Conservation (phyloP, 2,329 filamentous ascomycete genomes). For the Chaetoscypha palmicola region DNA sequence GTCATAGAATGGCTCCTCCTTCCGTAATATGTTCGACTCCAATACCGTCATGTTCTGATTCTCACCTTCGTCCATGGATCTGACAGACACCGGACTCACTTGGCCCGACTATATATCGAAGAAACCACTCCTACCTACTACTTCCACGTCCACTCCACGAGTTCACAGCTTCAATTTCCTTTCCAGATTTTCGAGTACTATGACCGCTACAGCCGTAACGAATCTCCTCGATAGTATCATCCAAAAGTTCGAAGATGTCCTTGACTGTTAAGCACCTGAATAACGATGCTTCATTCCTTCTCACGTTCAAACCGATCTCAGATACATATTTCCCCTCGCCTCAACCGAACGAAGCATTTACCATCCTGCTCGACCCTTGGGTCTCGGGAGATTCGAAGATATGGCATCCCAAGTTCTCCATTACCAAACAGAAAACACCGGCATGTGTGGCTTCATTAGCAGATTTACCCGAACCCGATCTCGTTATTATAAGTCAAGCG, state of each 20-base stretch:
- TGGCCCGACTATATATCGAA: background rate
- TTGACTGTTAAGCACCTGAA: slow-evolving; percentile 58
- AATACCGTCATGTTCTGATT: background rate
- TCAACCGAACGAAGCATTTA: slow-evolving; percentile 46
- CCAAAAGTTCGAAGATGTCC: slow-evolving; percentile 42
- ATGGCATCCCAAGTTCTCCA: slow-evolving; percentile 54
- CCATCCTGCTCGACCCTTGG: slow-evolving; percentile 67
- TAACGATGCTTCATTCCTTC: slow-evolving; percentile 56
- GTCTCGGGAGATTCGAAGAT: slow-evolving; percentile 54
- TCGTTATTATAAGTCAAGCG: slow-evolving; percentile 53
- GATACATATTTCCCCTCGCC: slow-evolving; percentile 31
- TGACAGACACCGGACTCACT: background rate
- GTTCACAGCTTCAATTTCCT: background rate
- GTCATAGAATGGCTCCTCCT: background rate
- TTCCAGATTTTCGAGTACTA: background rate
- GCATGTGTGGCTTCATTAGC: slow-evolving; percentile 51
- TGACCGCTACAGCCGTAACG: background rate
- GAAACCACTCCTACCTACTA: too few relatives aligned
- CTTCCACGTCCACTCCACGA: too few relatives aligned
- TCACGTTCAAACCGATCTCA: slow-evolving; percentile 45
- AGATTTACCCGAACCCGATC: slow-evolving; percentile 46
- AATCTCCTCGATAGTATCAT: slow-evolving; percentile 1
- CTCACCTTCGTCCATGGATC: background rate
- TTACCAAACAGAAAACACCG: slow-evolving; percentile 46
- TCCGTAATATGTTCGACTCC: too few relatives aligned